Conservation (phyloP, 108 stramenopile species). For the Skeletonema tropicum region DNA sequence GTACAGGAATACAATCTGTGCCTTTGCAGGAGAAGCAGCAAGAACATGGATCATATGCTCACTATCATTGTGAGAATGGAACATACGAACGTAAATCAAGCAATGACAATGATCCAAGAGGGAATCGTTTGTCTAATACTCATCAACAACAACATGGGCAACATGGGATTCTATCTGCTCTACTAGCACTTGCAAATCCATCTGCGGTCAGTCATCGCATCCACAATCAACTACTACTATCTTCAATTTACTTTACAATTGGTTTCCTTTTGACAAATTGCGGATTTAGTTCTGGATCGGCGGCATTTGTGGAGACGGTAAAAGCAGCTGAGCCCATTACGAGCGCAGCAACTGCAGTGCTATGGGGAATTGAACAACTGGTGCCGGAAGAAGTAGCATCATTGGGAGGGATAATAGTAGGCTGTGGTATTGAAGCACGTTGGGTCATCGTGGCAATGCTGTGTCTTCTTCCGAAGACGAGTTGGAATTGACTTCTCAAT, state of each 20-base stretch:
- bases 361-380: slow-evolving; percentile 72
- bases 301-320: slow-evolving; percentile 86
- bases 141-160: neutral
- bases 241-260: slow-evolving; percentile 65
- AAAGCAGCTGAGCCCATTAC: slow-evolving; percentile 89
- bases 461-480: neutral
- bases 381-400: slow-evolving; percentile 51
- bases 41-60: neutral
- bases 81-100: too few species aligned
- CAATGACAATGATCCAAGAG: too few species aligned
- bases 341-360: slow-evolving; percentile 64
- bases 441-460: slow-evolving; percentile 41
- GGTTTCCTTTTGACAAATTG: slow-evolving; percentile 79
- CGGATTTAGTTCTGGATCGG: slow-evolving; percentile 63
- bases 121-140: too few species aligned
- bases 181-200: slow-evolving; percentile 15
- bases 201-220: slow-evolving; percentile 11
- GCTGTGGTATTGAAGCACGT: slow-evolving; percentile 73
- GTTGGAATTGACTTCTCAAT: slow-evolving; percentile 10
- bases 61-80: slow-evolving; percentile 19
- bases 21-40: slow-evolving; percentile 18
- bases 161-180: slow-evolving; percentile 14
- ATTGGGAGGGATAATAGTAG: slow-evolving; percentile 62
- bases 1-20: slow-evolving; percentile 30
- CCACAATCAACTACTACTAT: slow-evolving; percentile 41